phyloP scores from a whole-genome alignment of 2,329 filamentous ascomycete species.

The Lecanicillium sp. region DNA sequence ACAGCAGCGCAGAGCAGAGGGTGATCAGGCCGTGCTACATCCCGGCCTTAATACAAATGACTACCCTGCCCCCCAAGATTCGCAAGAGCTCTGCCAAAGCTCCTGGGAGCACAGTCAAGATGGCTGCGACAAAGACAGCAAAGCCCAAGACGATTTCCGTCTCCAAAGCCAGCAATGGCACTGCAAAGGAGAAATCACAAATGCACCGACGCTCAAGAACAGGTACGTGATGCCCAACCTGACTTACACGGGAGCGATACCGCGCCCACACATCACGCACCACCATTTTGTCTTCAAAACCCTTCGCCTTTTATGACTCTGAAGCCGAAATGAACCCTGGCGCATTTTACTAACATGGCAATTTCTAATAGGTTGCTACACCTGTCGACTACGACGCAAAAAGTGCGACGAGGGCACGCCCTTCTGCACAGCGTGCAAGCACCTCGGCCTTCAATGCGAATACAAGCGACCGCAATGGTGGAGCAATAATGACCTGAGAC shows the following conservation, averaged over 20 bases:
- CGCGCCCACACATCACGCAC: too few relatives aligned
- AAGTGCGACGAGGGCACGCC: constrained; percentile 61
- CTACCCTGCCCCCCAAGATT: constrained; percentile 56
- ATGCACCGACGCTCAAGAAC: constrained; percentile 92
- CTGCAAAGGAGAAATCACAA: constrained; percentile 65
- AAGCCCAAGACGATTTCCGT: constrained; percentile 54
- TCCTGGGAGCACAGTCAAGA: constrained; percentile 41
- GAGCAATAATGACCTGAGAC: constrained; percentile 83
- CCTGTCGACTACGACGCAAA: constrained; percentile 58
- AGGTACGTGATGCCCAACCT: constrained; percentile 53
- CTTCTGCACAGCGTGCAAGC: constrained; percentile 58
- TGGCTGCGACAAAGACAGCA: constrained; percentile 52
- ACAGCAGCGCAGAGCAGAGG: too few relatives aligned
- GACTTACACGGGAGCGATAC: constrained; percentile 24
- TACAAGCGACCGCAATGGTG: constrained; percentile 98
- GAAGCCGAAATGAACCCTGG: not conserved
- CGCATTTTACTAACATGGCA: constrained; percentile 20
- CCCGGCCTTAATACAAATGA: constrained; percentile 49
- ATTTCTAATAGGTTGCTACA: constrained; percentile 51
- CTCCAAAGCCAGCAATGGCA: constrained; percentile 37
- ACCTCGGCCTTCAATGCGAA: constrained; percentile 80
- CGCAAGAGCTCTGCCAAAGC: constrained; percentile 41
- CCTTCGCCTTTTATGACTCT: constrained; percentile 4
- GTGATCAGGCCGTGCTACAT: too few relatives aligned
- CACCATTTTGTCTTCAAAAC: too few relatives aligned